Evolutionary conservation across 2,329 filamentous ascomycete species (phyloP), one percentile per base, ranked within the genome.

Genomic region (Phialophora chinensis): DNA sequence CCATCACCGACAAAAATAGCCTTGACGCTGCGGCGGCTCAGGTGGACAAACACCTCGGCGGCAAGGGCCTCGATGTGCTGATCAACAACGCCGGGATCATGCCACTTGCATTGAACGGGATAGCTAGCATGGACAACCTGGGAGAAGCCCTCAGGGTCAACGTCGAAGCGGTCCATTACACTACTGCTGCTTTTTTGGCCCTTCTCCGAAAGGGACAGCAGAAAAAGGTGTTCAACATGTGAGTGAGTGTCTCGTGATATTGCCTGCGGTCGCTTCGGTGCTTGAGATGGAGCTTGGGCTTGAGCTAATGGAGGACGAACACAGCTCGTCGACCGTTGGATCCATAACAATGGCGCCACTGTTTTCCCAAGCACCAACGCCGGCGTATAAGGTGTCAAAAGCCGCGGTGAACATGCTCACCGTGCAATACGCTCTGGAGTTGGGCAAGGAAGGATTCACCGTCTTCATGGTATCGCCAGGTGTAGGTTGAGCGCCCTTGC

Each of bases 341-440:
- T 83, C 82, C 0, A 78, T 83, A 4, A 61, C 73, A 23, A 62
- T 71, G 66, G 74, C 75, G 0, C 12, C 69, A 0, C 55, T 53
- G 3, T 79, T 67, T 62, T 61, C 52, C 1, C 47, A 60, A 0
- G 65, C 73, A 14, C 75, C 76, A 0, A 52, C 67, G 0, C 79
- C 79, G 0, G 76, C 78, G 0, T 81, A 81, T 75, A 78, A 82
- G 66, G 77, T 84, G 68, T 78, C 79, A 17, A 85, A 85, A 67
- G 78, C 83, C 0, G 82, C 82, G 0, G 63, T 84, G 66, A 83
- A 83, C 66, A 80, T 80, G 74, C 70, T 85, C 42, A 84, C 81
- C 1, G 75, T 79, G 0, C 81, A 82, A 66, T 83, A 79, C 55
- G 77, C 80, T 0, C 59, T 75, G 5, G 72, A 75, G 0, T 77